phyloP scores from a whole-genome alignment of 768 basidiomycete species.

The Grammothele lineata region DNA sequence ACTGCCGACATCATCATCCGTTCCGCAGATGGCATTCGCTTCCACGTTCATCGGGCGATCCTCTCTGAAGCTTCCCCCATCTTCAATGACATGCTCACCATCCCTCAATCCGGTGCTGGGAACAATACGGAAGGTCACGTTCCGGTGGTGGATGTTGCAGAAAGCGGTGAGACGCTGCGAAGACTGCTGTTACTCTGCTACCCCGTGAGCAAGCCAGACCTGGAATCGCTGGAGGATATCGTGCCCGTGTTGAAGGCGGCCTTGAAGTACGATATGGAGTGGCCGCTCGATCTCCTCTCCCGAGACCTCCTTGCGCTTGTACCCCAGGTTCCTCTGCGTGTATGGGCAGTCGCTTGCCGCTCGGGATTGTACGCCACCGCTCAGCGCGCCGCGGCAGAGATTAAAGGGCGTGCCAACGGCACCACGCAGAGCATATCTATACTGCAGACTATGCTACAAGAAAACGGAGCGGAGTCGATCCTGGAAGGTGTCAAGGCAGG shows the following conservation, averaged over 20 bases:
- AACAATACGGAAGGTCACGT: too few species aligned
- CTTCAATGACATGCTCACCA: constrained; percentile 47
- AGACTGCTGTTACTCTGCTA: constrained; percentile 22
- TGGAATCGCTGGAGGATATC: constrained; percentile 3
- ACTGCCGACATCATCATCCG: constrained; percentile 46
- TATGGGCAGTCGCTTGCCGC: constrained; percentile 8
- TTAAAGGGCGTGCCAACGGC: background rate
- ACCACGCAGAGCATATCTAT: too few species aligned
- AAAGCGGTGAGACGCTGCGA: constrained; percentile 20
- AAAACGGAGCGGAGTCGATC: too few species aligned
- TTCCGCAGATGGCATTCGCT: constrained; percentile 46
- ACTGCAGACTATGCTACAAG: too few species aligned
- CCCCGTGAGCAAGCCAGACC: constrained; percentile 15
- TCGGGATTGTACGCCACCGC: constrained; percentile 7
- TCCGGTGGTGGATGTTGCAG: constrained; percentile 13
- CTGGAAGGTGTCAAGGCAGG: constrained; percentile 6
- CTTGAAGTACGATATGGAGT: constrained; percentile 24
- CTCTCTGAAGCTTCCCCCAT: constrained; percentile 54
- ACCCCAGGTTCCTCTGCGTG: background rate
- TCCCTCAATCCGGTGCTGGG: constrained; percentile 9
- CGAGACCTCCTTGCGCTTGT: background rate
- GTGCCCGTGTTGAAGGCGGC: constrained; percentile 22
- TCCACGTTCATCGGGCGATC: constrained; percentile 49
- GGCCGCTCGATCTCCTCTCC: constrained; percentile 12
- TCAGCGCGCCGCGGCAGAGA: constrained; percentile 1